Conservation (phyloP, 129 eudicot genomes). For the Flaveria robusta region DNA sequence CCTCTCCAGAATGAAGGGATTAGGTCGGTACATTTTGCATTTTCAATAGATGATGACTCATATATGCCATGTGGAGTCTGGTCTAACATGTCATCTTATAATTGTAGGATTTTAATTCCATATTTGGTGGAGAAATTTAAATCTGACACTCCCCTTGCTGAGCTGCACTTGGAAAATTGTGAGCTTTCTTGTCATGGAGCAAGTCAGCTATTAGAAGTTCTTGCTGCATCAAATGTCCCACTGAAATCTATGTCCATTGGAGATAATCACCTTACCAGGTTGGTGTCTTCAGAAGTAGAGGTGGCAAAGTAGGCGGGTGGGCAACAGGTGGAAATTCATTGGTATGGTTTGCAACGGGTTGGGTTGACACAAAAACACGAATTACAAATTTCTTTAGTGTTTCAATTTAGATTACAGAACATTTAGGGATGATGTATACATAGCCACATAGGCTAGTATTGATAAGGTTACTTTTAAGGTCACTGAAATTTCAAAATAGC, state of each 20-base stretch:
- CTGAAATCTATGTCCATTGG: constrained; percentile 58
- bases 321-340: neutral
- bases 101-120: constrained; percentile 51
- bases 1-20: constrained; percentile 65
- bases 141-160: constrained; percentile 42
- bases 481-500: neutral
- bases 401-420: neutral
- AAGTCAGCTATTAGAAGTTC: constrained; percentile 51
- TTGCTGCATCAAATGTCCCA: constrained; percentile 50
- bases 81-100: constrained; percentile 15
- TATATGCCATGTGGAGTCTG: neutral
- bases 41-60: constrained; percentile 10
- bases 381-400: neutral
- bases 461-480: constrained; percentile 4
- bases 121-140: constrained; percentile 55
- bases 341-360: neutral
- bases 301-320: neutral
- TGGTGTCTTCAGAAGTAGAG: constrained; percentile 9
- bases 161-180: constrained; percentile 63
- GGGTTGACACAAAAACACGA: neutral
- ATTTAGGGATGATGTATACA: neutral
- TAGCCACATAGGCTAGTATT: neutral
- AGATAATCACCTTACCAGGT: constrained; percentile 77
- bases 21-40: constrained; percentile 44
- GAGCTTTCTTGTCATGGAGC: constrained; percentile 54